These are phyloP conservation scores for Kurtzmaniella fragi DNA, from an alignment of 805 yeast species.

Conservation along the genomic window DNA sequence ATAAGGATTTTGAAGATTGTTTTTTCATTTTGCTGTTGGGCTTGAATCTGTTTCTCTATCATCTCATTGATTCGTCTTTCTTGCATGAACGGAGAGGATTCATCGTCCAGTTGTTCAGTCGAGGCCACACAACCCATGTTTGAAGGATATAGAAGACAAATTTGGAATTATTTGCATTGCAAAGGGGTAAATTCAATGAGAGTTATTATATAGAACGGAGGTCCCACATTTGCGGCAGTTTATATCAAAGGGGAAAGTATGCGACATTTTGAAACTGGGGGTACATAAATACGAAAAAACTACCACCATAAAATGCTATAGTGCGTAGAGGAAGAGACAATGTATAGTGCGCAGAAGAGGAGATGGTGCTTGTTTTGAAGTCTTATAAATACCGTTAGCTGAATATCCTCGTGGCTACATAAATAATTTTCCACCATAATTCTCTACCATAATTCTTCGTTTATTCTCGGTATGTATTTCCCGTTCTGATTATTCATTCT, in stretches of 20 bases:
- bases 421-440: no score
- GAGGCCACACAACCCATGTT: constrained; percentile 65
- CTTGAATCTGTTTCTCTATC: constrained; percentile 57
- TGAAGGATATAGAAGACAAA: constrained; percentile 1
- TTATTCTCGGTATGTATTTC: no score
- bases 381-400: no score
- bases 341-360: no score
- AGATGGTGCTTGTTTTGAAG: no score
- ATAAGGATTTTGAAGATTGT: constrained; percentile 66
- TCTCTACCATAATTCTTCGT: no score
- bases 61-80: constrained; percentile 54
- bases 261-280: no score
- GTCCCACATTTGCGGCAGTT: neutral
- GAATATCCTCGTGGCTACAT: no score
- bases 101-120: constrained; percentile 27
- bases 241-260: neutral
- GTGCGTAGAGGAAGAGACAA: no score
- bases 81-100: constrained; percentile 48
- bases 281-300: neutral
- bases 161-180: no score
- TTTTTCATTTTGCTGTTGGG: constrained; percentile 46
- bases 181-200: neutral
- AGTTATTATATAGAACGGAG: neutral
- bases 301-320: no score
- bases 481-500: no score